A percentile compares a stretch with the other conserved stretches of the same genome.
Conservation (phyloP, 2,329 filamentous ascomycete genomes). For the Phialocephala sp. region DNA sequence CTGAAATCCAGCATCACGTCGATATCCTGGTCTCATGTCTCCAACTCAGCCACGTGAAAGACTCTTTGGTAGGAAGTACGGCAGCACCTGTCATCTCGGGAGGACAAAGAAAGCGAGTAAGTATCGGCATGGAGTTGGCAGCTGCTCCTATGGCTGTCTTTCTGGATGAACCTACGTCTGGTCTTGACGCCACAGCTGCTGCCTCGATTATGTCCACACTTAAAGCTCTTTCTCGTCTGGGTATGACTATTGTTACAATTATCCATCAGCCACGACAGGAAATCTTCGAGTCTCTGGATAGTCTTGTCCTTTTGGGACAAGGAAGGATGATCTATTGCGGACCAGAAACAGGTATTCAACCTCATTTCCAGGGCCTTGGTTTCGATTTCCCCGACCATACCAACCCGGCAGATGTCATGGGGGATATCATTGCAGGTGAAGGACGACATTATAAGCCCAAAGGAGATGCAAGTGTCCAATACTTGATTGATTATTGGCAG, state of each 20-base stretch:
- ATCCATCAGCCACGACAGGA: constrained; percentile 61
- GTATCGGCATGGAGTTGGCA: constrained; percentile 64
- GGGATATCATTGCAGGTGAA: constrained; percentile 66
- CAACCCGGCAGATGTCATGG: constrained; percentile 63
- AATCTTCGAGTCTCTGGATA: constrained; percentile 63
- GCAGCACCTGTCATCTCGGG: constrained; percentile 67
- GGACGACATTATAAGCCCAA: constrained; percentile 55
- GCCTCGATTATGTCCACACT: constrained; percentile 68
- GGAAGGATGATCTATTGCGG: constrained; percentile 63
- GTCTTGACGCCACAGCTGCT: constrained; percentile 66
- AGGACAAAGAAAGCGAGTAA: constrained; percentile 65
- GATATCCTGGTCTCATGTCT: constrained; percentile 61
- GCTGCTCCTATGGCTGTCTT: constrained; percentile 64
- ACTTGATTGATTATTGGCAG: constrained; percentile 56
- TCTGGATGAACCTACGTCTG: constrained; percentile 65
- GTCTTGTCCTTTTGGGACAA: constrained; percentile 65
- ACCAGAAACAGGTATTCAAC: constrained; percentile 48
- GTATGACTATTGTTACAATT: constrained; percentile 60
- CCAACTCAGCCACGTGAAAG: constrained; percentile 43
- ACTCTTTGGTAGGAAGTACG: constrained; percentile 61
- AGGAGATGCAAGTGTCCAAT: constrained; percentile 54
- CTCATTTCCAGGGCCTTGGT: constrained; percentile 58
- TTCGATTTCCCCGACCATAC: constrained; percentile 55
- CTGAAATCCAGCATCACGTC: constrained; percentile 58
- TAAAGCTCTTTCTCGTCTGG: constrained; percentile 61